Base-by-base conservation (phyloP, 768 basidiomycete genomes). In the Fomitopsis serialis region DNA sequence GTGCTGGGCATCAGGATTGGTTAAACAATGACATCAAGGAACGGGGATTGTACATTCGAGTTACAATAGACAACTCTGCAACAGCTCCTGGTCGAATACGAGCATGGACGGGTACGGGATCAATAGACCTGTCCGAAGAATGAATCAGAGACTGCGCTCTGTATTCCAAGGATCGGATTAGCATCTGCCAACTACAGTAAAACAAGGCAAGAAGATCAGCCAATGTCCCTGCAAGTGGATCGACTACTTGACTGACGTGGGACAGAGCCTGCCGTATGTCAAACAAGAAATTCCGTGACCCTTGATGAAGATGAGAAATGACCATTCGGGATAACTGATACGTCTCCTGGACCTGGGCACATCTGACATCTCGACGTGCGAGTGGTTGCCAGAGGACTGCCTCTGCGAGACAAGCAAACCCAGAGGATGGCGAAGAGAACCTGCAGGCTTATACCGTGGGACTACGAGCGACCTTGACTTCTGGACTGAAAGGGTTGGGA, bases 1-100 rank as follows among this genome's bases (percentile, higher is more conserved):
- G 78, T 74, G 1, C 72, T 98, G 25, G 95, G 95, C 10, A 61
- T 98, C 46, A 77, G 93, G 48, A 67, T 97, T 19, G 93, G 94
- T 22, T 49, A n/a, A 48, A n/a, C 15, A 5, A 32, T 32, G 29
- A 32, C 5, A 11, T 11, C 11, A 32, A 32, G 29, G 11, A 11
- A 11, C 5, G 11, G 5, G 29, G 29, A 6, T 5, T 32, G 29
- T 11, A 32, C 6, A 32, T 32, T 5, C 29, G 11, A 5, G 5
- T 11, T 32, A 32, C n/a, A n/a, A n/a, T n/a, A n/a, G n/a, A n/a
- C n/a, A n/a, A n/a, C n/a, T n/a, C n/a, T n/a, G n/a, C n/a, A n/a
- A n/a, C n/a, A n/a, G n/a, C n/a, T n/a, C n/a, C n/a, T n/a, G n/a
- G n/a, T n/a, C n/a, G n/a, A n/a, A n/a, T n/a, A n/a, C n/a, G n/a